Percentiles rank a stretch among this genome's conserved stretches.
Conservation (phyloP, 1,284 basidiomycete genomes). For the Malassezia furfur region DNA sequence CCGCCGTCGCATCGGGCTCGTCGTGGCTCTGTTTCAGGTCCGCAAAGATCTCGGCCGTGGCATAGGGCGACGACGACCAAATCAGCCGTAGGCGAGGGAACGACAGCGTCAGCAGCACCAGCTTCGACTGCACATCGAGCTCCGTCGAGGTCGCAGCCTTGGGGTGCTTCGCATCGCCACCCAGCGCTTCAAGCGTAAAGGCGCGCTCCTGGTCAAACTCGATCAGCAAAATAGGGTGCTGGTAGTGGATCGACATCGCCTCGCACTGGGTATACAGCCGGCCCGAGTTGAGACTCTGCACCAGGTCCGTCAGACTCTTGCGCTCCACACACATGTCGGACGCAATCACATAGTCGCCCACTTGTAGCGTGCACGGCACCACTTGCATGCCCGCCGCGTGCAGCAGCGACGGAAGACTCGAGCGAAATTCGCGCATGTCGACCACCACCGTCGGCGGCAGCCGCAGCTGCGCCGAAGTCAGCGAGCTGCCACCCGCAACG, state of each 20-base stretch:
- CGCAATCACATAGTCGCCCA: conserved; percentile 90
- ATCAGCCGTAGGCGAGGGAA: conserved; percentile 87
- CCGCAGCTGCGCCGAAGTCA: conserved; percentile 50
- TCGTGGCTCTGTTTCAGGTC: conserved; percentile 76
- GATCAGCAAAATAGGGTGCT: conserved; percentile 85
- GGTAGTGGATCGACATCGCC: conserved; percentile 90
- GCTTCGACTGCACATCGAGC: conserved; percentile 67
- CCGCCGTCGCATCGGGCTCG: conserved; percentile 78
- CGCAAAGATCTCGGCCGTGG: conserved; percentile 80
- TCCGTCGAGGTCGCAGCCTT: conserved; percentile 33
- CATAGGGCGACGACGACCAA: conserved; percentile 91
- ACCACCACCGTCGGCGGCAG: conserved; percentile 72
- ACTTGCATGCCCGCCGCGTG: conserved; percentile 74
- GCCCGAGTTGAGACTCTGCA: conserved; percentile 84
- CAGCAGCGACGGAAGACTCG: conserved; percentile 77
- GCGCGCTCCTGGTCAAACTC: conserved; percentile 97
- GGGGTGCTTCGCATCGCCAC: conserved; percentile 12
- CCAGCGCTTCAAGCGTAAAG: conserved; percentile 58
- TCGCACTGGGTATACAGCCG: conserved; percentile 96
- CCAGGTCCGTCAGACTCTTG: conserved; percentile 83
- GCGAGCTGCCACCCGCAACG: conserved; percentile 63
- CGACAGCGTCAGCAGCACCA: conserved; percentile 75
- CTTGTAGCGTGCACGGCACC: conserved; percentile 78
- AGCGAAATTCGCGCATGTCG: conserved; percentile 92
- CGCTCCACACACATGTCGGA: conserved; percentile 93